These are phyloP conservation scores for Solanum megistacrolobum DNA, from an alignment of 257 asterid species.

Conservation along the genomic window DNA sequence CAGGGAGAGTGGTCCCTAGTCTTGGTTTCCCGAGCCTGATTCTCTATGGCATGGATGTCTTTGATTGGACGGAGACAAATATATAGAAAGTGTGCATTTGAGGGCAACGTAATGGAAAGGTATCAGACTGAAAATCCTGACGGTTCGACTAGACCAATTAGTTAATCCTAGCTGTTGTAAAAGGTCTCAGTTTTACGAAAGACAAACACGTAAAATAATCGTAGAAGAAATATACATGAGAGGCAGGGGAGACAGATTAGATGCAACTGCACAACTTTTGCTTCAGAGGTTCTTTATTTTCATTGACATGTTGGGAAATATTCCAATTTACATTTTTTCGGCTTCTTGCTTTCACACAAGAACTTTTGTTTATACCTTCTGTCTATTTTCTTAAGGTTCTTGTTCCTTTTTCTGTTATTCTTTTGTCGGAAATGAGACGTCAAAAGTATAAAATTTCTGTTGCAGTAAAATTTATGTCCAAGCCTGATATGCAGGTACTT, in stretches of 20 bases:
- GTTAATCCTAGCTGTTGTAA: not conserved
- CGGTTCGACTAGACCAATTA: not conserved
- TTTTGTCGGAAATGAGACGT: not conserved
- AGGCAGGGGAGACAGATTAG: not conserved
- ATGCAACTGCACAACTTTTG: not conserved
- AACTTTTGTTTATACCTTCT: not conserved
- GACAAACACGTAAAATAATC: not conserved
- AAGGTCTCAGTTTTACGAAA: not conserved
- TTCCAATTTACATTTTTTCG: not conserved
- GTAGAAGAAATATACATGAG: not conserved
- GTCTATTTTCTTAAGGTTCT: not conserved
- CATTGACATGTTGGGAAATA: not conserved
- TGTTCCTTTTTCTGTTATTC: not conserved
- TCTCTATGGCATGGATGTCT: not conserved
- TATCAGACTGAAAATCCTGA: not conserved
- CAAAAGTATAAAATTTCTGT: not conserved
- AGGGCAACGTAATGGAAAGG: not conserved
- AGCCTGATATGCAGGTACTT: conserved; percentile 32
- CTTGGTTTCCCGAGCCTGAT: not conserved
- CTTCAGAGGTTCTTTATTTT: not conserved
- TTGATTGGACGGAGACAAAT: not conserved
- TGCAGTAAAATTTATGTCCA: not conserved
- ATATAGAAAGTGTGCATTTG: not conserved
- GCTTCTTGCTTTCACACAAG: not conserved
- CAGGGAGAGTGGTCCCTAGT: not conserved